Evolutionary conservation across 345 rosid species (phyloP), one percentile per base, ranked within the genome.

Genomic region (Arabidopsis thaliana): DNA sequence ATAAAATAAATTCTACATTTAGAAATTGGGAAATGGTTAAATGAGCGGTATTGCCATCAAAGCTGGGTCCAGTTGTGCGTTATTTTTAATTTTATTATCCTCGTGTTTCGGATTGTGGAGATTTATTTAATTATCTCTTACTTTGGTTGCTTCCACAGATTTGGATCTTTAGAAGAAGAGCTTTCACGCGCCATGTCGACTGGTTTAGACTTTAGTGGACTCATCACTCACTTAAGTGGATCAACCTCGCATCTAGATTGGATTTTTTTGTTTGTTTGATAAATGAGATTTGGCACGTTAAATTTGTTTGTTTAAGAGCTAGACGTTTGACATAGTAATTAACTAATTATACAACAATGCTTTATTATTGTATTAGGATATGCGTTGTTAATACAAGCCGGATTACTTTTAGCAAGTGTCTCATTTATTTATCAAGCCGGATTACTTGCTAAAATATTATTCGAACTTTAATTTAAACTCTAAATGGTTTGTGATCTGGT

Each of bases 101-200:
- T 70, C 66, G 66, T 70, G 71, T 77, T 77, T 77, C 38, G 71
- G 67, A 65, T 77, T 64, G 2, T 56, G 60, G 45, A 72, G 23
- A 25, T 25, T 53, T 14, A 28, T 25, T 55, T 0, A 9, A 8
- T 20, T 55, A 55, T 13, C 5, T 0, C 32, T 28, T 12, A 14
- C 23, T n/a, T 50, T 4, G 62, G 45, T 65, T 48, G 49, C 8
- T 36, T 50, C 30, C 30, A 77, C 50, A 48, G 36, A 77, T 64
- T 70, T 77, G 72, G 80, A 48, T 71, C 67, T 64, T 49, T 28
- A 28, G 77, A 40, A 40, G 28, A 23, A 48, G 32, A 62, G 34
- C 10, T 32, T 42, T 71, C 77, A 77, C 77, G 81, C 76, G 78
- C 81, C 74, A 37, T 72, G 70, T 78, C 69, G 65, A 44, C 69